Conservation (phyloP, 179 eudicot genomes). For the Dionaea muscipula region DNA sequence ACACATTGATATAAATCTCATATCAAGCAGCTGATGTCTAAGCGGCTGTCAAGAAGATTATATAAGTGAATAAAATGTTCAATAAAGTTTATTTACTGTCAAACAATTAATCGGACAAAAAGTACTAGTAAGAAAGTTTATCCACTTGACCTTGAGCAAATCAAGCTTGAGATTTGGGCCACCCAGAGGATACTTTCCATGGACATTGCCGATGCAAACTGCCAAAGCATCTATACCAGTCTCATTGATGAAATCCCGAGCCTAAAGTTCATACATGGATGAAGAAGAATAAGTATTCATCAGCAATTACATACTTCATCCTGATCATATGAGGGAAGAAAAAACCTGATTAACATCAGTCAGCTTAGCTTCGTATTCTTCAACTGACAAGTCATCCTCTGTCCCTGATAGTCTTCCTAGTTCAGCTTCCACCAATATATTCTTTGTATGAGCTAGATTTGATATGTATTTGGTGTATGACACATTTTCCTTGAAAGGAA, state of each 20-base stretch:
- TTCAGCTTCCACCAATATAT: constrained; percentile 84
- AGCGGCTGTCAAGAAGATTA: too few species aligned
- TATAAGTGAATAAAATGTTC: too few species aligned
- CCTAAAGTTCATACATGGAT: constrained; percentile 35
- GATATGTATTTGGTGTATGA: constrained; percentile 60
- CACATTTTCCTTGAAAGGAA: constrained; percentile 64
- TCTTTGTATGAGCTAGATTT: constrained; percentile 54
- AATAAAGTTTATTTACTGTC: too few species aligned
- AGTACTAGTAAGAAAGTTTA: background rate
- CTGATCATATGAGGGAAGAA: background rate
- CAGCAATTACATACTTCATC: background rate
- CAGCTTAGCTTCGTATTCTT: constrained; percentile 79
- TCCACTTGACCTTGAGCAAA: constrained; percentile 65
- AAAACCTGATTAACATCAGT: constrained; percentile 70
- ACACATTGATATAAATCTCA: too few species aligned
- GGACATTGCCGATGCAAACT: constrained; percentile 96
- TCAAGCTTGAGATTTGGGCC: constrained; percentile 88
- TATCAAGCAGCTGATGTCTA: too few species aligned
- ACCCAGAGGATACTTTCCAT: constrained; percentile 84
- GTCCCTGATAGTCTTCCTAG: constrained; percentile 95
- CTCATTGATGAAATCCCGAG: constrained; percentile 63
- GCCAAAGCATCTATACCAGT: constrained; percentile 94
- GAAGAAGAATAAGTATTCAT: background rate
- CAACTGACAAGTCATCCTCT: constrained; percentile 83
- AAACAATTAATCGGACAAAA: background rate